Percentiles rank a stretch among this genome's conserved stretches.
Evolutionary conservation across 129 eudicot species (phyloP).

Genomic region (Flaveria trinervia): DNA sequence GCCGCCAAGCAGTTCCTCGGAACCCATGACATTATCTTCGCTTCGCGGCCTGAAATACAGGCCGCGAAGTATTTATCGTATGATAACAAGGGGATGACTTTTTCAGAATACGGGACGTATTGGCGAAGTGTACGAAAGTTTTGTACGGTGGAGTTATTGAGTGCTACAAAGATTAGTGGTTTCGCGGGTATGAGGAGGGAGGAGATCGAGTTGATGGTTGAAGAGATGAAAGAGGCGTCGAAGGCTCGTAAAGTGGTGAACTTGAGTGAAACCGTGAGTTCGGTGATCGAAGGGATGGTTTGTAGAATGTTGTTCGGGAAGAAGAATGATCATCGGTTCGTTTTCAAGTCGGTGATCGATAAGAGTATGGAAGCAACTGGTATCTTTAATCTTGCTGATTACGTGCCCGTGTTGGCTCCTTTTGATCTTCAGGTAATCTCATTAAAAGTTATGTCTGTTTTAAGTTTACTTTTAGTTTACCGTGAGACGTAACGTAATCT

Average conservation of each 20-base stretch:
- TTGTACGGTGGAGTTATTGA: conserved; percentile 6
- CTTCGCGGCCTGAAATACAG: background rate
- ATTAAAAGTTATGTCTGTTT: background rate
- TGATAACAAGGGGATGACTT: conserved; percentile 9
- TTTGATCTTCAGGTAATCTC: conserved; percentile 8
- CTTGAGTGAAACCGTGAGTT: background rate
- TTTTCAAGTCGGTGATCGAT: background rate
- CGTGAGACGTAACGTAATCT: too few relatives aligned
- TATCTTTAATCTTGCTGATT: conserved; percentile 4
- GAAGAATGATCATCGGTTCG: background rate
- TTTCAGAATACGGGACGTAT: conserved; percentile 1
- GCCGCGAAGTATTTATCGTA: conserved; percentile 9
- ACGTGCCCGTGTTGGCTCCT: background rate
- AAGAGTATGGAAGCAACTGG: conserved; percentile 10
- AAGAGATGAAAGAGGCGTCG: background rate
- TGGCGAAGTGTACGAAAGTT: conserved; percentile 11
- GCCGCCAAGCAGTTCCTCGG: conserved; percentile 1
- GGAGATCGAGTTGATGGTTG: conserved; percentile 6
- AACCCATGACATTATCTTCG: background rate
- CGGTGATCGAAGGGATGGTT: conserved; percentile 5
- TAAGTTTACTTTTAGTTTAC: background rate
- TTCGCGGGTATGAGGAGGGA: conserved; percentile 7
- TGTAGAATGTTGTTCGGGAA: conserved; percentile 10
- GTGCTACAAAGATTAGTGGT: background rate
- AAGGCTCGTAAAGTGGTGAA: conserved; percentile 6